These are phyloP conservation scores for Albophoma yamanashiensis DNA, from an alignment of 2,329 filamentous ascomycete genomes.

Conservation along the genomic window DNA sequence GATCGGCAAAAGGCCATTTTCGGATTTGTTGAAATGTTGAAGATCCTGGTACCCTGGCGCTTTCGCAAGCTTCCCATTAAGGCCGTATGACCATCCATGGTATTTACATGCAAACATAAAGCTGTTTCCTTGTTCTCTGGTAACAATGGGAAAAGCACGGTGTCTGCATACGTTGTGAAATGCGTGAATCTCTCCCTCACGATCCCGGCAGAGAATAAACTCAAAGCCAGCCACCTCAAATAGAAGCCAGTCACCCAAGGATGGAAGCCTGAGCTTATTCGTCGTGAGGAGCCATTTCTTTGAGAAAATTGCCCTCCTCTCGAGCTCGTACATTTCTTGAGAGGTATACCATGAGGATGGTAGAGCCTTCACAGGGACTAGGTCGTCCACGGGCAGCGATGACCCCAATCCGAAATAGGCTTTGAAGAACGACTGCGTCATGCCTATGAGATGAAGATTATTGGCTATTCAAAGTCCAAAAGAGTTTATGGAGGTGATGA, in stretches of 20 bases:
- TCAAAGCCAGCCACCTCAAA: conserved; percentile 45
- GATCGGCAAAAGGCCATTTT: conserved; percentile 45
- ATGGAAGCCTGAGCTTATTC: conserved; percentile 36
- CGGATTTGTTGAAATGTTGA: conserved; percentile 41
- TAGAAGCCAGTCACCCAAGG: conserved; percentile 45
- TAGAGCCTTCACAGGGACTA: conserved; percentile 22
- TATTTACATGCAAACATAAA: conserved; percentile 48
- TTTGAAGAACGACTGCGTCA: conserved; percentile 17
- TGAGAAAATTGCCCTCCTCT: conserved; percentile 46
- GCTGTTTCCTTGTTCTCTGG: conserved; percentile 35
- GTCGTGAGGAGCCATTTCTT: conserved; percentile 45
- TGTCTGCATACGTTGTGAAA: conserved; percentile 56
- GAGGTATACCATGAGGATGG: conserved; percentile 41
- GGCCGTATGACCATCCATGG: conserved; percentile 52
- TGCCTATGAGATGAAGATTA: not conserved
- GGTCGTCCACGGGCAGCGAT: conserved; percentile 10
- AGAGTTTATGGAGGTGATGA: no score
- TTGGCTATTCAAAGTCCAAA: not conserved
- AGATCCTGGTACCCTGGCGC: conserved; percentile 48
- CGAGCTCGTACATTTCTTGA: conserved; percentile 44
- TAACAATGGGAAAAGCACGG: conserved; percentile 48
- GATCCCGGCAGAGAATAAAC: conserved; percentile 41
- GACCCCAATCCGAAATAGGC: conserved; percentile 27
- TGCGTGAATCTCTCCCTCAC: conserved; percentile 40
- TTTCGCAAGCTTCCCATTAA: conserved; percentile 46